Evolutionary conservation across 345 rosid genomes (phyloP).

Genomic region (Tarenaya hassleriana): DNA sequence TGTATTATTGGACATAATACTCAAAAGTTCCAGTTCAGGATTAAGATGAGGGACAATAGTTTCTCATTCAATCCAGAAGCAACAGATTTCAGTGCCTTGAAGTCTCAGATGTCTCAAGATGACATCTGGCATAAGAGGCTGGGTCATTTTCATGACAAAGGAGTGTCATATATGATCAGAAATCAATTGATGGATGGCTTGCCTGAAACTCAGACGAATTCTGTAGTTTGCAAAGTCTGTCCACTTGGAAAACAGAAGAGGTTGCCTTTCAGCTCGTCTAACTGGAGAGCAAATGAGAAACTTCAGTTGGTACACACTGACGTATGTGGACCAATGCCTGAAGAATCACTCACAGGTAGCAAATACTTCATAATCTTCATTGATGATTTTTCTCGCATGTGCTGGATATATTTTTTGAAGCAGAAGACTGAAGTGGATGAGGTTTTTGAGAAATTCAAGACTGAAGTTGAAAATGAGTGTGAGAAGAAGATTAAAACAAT

Average conservation of each 20-base stretch:
- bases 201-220: too few species aligned
- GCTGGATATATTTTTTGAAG: too few species aligned
- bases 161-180: background rate
- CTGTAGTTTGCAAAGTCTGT: background rate
- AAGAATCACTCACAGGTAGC: too few species aligned
- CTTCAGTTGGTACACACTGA: too few species aligned
- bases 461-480: too few species aligned
- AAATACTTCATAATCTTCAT: too few species aligned
- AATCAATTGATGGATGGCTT: background rate
- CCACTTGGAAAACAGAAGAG: background rate
- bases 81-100: background rate
- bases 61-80: background rate
- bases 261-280: background rate
- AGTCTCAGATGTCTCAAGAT: background rate
- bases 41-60: background rate
- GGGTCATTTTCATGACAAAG: background rate
- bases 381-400: too few species aligned
- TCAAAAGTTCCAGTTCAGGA: background rate
- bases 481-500: too few species aligned
- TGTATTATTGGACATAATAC: too few species aligned
- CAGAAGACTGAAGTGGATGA: too few species aligned
- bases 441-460: too few species aligned
- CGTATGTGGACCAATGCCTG: too few species aligned
- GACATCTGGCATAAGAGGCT: background rate
- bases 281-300: background rate